Evolutionary conservation across 2,329 filamentous ascomycete species (phyloP), one percentile per base, ranked within the genome.

Genomic region (Thermoascus crustaceus): DNA sequence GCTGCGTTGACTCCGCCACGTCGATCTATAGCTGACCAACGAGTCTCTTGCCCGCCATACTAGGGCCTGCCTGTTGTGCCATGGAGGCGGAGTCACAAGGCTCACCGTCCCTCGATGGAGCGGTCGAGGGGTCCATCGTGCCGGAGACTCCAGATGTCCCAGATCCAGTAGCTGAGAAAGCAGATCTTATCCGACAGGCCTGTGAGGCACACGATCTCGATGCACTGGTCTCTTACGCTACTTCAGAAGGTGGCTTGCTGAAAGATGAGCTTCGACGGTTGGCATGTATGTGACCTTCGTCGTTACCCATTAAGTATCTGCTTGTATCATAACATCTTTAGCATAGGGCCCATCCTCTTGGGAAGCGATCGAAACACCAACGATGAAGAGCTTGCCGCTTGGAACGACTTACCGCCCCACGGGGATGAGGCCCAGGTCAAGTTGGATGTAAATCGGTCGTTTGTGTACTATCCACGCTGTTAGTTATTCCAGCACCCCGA

Each of bases 391-490:
- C 45, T 49, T 27, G 47, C 43, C 21, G 38, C 59, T 30, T 85
- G 82, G 81, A 64, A 66, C 43, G 54, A 69, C n/a, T 66, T 94
- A 25, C 75, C 81, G 19, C 71, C 63, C n/a, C 91, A 98, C 62
- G 68, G 67, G 21, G 91, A 98, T 52, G 91, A 98, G 60, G 79
- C 83, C 32, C 91, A 98, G 63, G 87, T 98, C 24, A 75, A 80
- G 53, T 73, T 96, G 31, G 91, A 98, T 57, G 91, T 98, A 37
- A 78, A 95, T 61, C 76, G 91, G 37, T 88, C 91, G n/a, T 98
- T 98, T 62, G 82, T 96, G 41, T 93, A 95, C 66, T 98, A 98
- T 58, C 91, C 91, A 8, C 73, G 76, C 43, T 76, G 87, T 91
- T 70, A 51, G 72, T 47, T 38, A 39, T 21, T 30, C 31, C 32